phyloP scores from a whole-genome alignment of 2,329 filamentous ascomycete species.

The Cladosporium velox region DNA sequence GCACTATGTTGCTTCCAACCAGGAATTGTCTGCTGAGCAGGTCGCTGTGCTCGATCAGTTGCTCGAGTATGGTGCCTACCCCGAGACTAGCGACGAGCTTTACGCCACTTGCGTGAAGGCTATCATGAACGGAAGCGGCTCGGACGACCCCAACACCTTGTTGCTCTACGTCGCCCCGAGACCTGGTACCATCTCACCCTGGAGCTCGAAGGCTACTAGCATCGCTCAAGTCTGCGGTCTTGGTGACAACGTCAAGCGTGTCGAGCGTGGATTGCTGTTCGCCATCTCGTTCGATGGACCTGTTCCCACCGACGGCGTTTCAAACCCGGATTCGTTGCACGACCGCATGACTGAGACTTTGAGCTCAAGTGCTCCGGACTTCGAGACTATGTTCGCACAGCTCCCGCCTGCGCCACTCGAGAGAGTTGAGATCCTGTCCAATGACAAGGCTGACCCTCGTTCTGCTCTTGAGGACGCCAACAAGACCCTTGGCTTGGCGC shows the following conservation, averaged over 20 bases:
- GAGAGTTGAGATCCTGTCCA: slow-evolving; percentile 65
- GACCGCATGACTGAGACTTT: slow-evolving; percentile 96
- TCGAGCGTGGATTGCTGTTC: slow-evolving; percentile 84
- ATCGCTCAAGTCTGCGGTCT: slow-evolving; percentile 92
- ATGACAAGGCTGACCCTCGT: slow-evolving; percentile 57
- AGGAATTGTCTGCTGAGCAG: slow-evolving; percentile 46
- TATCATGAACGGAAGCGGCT: slow-evolving; percentile 51
- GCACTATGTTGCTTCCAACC: slow-evolving; percentile 52
- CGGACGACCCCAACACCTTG: slow-evolving; percentile 52
- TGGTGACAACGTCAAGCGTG: slow-evolving; percentile 68
- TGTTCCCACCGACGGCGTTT: slow-evolving; percentile 52
- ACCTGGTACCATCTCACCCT: slow-evolving; percentile 83
- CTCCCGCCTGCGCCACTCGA: slow-evolving; percentile 65
- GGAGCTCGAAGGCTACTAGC: slow-evolving; percentile 94
- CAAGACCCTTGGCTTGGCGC: slow-evolving; percentile 75
- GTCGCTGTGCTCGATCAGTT: slow-evolving; percentile 59
- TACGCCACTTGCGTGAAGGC: slow-evolving; percentile 50
- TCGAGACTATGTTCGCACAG: slow-evolving; percentile 78
- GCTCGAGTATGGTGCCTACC: slow-evolving; percentile 61
- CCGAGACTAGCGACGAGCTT: slow-evolving; percentile 47
- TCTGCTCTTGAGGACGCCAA: slow-evolving; percentile 81
- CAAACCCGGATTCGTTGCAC: slow-evolving; percentile 71
- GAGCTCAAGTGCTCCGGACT: slow-evolving; percentile 64
- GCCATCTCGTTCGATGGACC: slow-evolving; percentile 56
- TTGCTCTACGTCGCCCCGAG: slow-evolving; percentile 77